phyloP scores from a whole-genome alignment of 2,329 filamentous ascomycete species.

The Cercospora zeina region DNA sequence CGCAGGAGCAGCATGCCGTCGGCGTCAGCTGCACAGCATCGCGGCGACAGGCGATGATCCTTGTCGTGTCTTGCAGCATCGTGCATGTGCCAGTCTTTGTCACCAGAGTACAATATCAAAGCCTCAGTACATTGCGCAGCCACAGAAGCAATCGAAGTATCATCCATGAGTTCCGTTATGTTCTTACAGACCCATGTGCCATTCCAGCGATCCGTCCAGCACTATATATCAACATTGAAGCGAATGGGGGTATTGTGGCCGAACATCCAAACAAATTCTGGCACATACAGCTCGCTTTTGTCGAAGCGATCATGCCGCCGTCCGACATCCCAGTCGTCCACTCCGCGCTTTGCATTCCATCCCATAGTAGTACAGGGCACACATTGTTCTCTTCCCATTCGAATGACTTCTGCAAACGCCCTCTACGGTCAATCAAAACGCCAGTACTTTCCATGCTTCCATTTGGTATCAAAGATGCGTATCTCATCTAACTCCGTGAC shows the following conservation, averaged over 20 bases:
- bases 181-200: conserved; percentile 5
- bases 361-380: conserved; percentile 20
- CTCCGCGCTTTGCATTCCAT: conserved; percentile 17
- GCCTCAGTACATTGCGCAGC: neutral
- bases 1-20: conserved; percentile 18
- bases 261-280: conserved; percentile 12
- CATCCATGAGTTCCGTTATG: neutral
- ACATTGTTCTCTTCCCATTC: conserved; percentile 2
- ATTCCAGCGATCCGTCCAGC: conserved; percentile 10
- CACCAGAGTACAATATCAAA: conserved; percentile 20
- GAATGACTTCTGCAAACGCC: neutral
- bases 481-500: conserved; percentile 10
- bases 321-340: neutral
- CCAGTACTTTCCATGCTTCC: conserved; percentile 18
- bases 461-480: conserved; percentile 15
- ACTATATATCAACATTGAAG: conserved; percentile 10
- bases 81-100: conserved; percentile 9
- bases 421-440: conserved; percentile 9
- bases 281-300: conserved; percentile 4
- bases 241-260: conserved; percentile 18
- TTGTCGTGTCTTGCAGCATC: neutral
- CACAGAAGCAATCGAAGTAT: neutral
- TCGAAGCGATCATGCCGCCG: conserved; percentile 13
- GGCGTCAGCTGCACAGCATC: conserved; percentile 15
- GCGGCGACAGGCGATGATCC: neutral